A percentile compares a stretch with the other conserved stretches of the same genome.
Conservation (phyloP, 164 flowering plant species). For the Vitis amurensis region DNA sequence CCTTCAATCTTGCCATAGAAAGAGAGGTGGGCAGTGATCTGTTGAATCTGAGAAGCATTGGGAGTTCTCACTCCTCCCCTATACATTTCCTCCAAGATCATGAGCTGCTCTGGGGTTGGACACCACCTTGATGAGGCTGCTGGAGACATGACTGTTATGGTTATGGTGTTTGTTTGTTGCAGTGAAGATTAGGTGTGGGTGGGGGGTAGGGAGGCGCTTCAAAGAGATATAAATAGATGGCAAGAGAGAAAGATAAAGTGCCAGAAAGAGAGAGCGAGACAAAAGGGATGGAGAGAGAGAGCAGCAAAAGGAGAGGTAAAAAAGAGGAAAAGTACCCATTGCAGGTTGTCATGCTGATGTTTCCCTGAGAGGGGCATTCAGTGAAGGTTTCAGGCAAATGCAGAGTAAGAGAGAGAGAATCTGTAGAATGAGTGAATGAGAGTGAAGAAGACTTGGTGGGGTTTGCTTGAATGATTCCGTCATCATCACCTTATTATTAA, state of each 20-base stretch:
- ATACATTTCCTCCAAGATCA: conserved; percentile 81
- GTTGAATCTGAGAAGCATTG: conserved; percentile 68
- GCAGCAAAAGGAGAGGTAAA: conserved; percentile 17
- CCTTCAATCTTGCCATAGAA: conserved; percentile 78
- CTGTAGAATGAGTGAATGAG: conserved; percentile 7
- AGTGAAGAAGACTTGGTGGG: conserved; percentile 1
- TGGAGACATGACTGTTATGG: conserved; percentile 36
- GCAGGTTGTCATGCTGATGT: conserved; percentile 38
- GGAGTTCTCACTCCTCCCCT: conserved; percentile 68
- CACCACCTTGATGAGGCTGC: conserved; percentile 71
- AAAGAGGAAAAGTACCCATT: conserved; percentile 3
- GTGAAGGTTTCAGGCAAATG: conserved; percentile 16
- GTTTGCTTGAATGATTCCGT: conserved; percentile 32
- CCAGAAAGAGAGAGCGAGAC: conserved; percentile 22
- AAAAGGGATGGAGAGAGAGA: conserved; percentile 15
- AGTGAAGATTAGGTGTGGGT: neutral
- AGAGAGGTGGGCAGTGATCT: conserved; percentile 72
- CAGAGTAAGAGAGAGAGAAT: conserved; percentile 11
- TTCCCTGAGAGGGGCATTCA: conserved; percentile 36
- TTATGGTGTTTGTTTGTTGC: too few species aligned
- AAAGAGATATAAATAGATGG: neutral
- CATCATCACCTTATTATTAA: conserved; percentile 36
- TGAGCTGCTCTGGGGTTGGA: conserved; percentile 85
- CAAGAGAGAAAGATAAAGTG: neutral
- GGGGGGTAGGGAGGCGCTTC: neutral